Conservation (phyloP, 106 monocot species). For the Apostasia ramifera region DNA sequence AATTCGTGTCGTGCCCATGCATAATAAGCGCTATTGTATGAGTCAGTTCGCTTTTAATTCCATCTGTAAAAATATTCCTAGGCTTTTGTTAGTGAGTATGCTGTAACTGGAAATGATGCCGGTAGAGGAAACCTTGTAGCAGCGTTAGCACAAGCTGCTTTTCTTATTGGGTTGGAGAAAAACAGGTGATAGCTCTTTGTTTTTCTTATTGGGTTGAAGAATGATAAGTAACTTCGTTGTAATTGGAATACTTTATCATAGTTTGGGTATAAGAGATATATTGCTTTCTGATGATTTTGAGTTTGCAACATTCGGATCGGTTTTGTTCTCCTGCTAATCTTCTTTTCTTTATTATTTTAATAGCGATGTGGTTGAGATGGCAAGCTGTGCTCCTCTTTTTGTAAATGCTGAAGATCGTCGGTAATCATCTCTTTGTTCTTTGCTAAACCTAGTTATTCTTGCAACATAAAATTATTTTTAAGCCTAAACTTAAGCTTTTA, state of each 20-base stretch:
- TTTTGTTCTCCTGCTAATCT: no score
- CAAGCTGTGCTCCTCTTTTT: conserved; percentile 87
- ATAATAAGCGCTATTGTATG: background rate
- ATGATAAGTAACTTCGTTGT: no score
- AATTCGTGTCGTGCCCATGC: background rate
- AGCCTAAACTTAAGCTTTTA: no score
- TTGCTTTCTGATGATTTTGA: no score
- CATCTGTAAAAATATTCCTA: conserved; percentile 5
- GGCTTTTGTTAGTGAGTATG: conserved; percentile 95
- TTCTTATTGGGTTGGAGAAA: conserved; percentile 81
- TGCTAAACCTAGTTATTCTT: no score
- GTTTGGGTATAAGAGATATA: no score
- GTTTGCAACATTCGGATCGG: no score
- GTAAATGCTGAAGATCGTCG: conserved; percentile 64
- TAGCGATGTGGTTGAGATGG: conserved; percentile 85
- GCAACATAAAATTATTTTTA: no score
- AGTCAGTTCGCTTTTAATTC: background rate
- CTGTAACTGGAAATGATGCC: conserved; percentile 66
- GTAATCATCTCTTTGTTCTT: conserved; percentile 1
- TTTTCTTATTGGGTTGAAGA: no score
- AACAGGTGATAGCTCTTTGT: conserved; percentile 37
- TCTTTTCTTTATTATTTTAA: conserved; percentile 8
- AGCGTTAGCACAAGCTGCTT: conserved; percentile 66
- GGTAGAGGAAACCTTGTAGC: conserved; percentile 72
- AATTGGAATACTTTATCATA: no score